phyloP scores from a whole-genome alignment of 495 filamentous ascomycete species.

The Ramalina peruviana region DNA sequence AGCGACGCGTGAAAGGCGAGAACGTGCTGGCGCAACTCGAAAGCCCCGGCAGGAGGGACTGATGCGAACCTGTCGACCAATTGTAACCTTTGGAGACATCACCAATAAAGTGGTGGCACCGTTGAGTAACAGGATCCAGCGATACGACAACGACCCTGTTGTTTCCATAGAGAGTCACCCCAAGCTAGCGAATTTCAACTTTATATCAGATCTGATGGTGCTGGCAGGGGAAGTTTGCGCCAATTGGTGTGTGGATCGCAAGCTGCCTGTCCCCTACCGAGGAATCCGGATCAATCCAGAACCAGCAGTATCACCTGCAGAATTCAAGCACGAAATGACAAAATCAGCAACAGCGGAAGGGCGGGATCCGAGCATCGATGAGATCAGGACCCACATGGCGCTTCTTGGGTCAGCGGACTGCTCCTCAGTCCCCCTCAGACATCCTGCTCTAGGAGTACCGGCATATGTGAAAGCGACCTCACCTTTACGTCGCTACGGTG shows the following conservation, averaged over 20 bases:
- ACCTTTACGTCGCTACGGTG: conserved; percentile 69
- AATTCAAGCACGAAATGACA: conserved; percentile 1
- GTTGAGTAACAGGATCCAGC: background rate
- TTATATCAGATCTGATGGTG: conserved; percentile 60
- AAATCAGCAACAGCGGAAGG: conserved; percentile 9
- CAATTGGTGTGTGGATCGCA: conserved; percentile 56
- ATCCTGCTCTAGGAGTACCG: conserved; percentile 48
- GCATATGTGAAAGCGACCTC: conserved; percentile 72
- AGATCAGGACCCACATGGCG: conserved; percentile 23
- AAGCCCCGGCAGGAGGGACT: background rate
- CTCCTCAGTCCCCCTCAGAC: conserved; percentile 35
- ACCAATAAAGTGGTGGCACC: conserved; percentile 24
- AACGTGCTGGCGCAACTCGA: background rate
- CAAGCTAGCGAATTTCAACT: background rate
- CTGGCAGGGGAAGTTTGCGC: conserved; percentile 61
- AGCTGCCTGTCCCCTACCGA: conserved; percentile 68
- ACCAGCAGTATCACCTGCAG: conserved; percentile 20
- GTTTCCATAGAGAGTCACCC: no score
- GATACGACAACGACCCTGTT: conserved; percentile 3
- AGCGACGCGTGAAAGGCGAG: background rate
- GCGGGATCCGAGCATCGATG: conserved; percentile 14
- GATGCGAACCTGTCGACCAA: background rate
- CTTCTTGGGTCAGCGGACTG: conserved; percentile 39
- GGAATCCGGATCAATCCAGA: conserved; percentile 48
- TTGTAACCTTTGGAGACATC: conserved; percentile 13